Evolutionary conservation across 495 filamentous ascomycete genomes (phyloP).

Genomic region (Lepraria neglecta): DNA sequence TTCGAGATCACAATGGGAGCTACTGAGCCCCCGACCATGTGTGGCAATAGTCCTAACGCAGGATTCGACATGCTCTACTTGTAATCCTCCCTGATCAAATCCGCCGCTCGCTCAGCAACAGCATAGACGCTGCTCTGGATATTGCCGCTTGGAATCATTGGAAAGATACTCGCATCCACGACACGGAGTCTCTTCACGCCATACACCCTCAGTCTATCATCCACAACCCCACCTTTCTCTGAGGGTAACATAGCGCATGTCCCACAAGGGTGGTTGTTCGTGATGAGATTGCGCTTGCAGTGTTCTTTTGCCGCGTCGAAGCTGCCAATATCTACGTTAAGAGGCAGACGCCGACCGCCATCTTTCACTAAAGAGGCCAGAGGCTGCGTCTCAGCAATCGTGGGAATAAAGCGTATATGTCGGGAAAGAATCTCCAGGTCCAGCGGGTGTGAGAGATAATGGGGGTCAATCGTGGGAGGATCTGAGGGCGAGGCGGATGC

Average conservation of each 20-base stretch:
- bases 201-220: slow-evolving; percentile 40
- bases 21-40: no score
- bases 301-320: background rate
- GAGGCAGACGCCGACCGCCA: background rate
- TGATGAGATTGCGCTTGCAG: background rate
- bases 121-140: background rate
- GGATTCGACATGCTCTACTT: no score
- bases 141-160: background rate
- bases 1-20: no score
- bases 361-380: background rate
- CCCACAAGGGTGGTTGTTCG: slow-evolving; percentile 39
- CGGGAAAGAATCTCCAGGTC: slow-evolving; percentile 28
- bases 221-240: slow-evolving; percentile 42
- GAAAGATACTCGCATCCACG: background rate
- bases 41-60: no score
- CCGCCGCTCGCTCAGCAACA: background rate
- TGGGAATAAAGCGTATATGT: background rate
- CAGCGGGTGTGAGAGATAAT: slow-evolving; percentile 29
- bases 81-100: no score
- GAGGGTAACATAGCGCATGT: slow-evolving; percentile 47
- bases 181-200: slow-evolving; percentile 31
- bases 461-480: slow-evolving; percentile 27
- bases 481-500: slow-evolving; percentile 16
- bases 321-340: background rate
- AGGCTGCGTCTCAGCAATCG: background rate